Conservation (phyloP, 2,329 filamentous ascomycete genomes). For the Fusarium euwallaceae region DNA sequence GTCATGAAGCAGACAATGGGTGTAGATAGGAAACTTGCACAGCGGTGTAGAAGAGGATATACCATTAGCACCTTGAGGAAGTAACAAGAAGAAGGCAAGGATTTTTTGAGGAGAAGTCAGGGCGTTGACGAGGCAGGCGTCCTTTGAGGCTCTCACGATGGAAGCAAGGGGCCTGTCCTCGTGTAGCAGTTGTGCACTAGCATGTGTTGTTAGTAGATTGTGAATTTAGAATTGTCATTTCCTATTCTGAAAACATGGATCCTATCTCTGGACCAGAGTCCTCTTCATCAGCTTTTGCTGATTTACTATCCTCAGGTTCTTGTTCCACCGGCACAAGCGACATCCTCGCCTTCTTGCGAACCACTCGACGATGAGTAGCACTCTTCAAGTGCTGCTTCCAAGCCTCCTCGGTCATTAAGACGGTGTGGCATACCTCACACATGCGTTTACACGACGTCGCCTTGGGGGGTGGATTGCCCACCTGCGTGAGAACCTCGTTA, state of each 20-base stretch:
- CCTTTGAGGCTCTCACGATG: too few relatives aligned
- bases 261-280: conserved; percentile 47
- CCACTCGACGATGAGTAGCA: conserved; percentile 50
- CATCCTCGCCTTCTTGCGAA: conserved; percentile 54
- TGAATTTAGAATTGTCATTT: background rate
- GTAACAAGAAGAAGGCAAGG: too few relatives aligned
- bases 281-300: conserved; percentile 19
- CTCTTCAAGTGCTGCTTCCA: conserved; percentile 58
- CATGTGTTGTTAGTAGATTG: background rate
- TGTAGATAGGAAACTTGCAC: too few relatives aligned
- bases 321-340: conserved; percentile 52
- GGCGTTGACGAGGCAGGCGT: too few relatives aligned
- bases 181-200: too few relatives aligned
- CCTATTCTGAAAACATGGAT: conserved; percentile 45
- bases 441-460: conserved; percentile 68
- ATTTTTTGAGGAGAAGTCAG: too few relatives aligned
- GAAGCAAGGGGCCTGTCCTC: too few relatives aligned
- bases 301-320: conserved; percentile 9
- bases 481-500: conserved; percentile 67
- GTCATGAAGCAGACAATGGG: background rate
- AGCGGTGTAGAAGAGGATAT: too few relatives aligned
- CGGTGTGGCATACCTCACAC: conserved; percentile 81
- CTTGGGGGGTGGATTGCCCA: conserved; percentile 60
- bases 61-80: too few relatives aligned
- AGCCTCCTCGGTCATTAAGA: conserved; percentile 67